A percentile compares a stretch with the other conserved stretches of the same genome.
These are phyloP conservation scores for Salix brachista DNA, from an alignment of 345 rosid species.

Conservation along the genomic window DNA sequence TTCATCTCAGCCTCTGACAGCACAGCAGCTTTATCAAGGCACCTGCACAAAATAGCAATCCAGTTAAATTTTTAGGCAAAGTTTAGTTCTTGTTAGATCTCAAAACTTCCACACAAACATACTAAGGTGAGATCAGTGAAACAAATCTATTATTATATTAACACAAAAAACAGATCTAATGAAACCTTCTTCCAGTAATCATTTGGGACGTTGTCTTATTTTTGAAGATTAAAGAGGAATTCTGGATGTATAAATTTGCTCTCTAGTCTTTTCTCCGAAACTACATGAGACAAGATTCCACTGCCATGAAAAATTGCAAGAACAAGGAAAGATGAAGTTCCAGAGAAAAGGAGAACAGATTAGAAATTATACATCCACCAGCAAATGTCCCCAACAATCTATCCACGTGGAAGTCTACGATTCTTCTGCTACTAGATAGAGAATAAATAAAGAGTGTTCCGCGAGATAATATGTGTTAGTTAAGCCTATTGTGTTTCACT, in stretches of 20 bases:
- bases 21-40: conserved; percentile 92
- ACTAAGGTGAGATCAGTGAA: not conserved
- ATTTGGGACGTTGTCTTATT: not conserved
- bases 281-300: not conserved
- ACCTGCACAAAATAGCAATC: conserved; percentile 41
- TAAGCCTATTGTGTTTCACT: not conserved
- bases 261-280: not conserved
- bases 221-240: not conserved
- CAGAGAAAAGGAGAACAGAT: not conserved
- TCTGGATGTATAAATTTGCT: not conserved
- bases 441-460: not conserved
- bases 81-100: not conserved
- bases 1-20: conserved; percentile 59
- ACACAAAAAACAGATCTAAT: not conserved
- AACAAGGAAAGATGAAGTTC: not conserved
- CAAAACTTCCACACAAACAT: not conserved
- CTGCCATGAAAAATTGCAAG: not conserved
- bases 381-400: not conserved
- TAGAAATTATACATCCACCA: not conserved
- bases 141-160: not conserved
- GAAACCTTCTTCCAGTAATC: not conserved
- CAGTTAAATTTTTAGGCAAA: not conserved
- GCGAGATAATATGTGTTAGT: not conserved
- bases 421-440: not conserved
- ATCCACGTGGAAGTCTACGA: not conserved